A percentile compares a stretch with the other conserved stretches of the same genome.
phyloP scores from a whole-genome alignment of 2,329 filamentous ascomycete genomes.

The Bipolaris zeicola region DNA sequence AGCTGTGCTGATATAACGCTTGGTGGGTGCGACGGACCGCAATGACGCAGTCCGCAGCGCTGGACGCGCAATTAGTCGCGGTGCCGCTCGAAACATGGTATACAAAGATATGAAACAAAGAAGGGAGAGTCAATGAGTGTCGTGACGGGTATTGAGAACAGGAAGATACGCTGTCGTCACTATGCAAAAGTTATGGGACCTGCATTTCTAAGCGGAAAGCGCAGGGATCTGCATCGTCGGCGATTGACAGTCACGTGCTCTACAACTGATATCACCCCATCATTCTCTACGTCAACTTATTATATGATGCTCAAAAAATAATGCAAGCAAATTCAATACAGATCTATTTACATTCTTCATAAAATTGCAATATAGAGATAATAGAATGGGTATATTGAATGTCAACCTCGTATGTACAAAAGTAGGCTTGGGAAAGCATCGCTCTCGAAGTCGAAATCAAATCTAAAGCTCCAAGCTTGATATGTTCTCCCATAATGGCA shows the following conservation, averaged over 20 bases:
- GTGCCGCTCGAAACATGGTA: slow-evolving; percentile 60
- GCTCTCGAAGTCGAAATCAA: slow-evolving; percentile 13
- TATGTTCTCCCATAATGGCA: slow-evolving; percentile 11
- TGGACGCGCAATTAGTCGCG: slow-evolving; percentile 51
- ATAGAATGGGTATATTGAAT: slow-evolving; percentile 28
- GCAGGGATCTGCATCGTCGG: slow-evolving; percentile 14
- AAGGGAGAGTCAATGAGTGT: slow-evolving; percentile 25
- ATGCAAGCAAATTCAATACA: not conserved
- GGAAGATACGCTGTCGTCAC: slow-evolving; percentile 19
- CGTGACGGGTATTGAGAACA: slow-evolving; percentile 20
- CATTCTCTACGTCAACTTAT: not conserved
- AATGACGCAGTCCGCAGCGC: slow-evolving; percentile 43
- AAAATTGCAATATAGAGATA: not conserved
- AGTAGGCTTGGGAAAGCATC: slow-evolving; percentile 20
- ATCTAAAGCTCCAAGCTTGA: slow-evolving; percentile 23
- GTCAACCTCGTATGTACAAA: slow-evolving; percentile 32
- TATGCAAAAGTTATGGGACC: slow-evolving; percentile 26
- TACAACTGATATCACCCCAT: not conserved
- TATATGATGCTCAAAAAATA: not conserved
- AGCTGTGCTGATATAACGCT: slow-evolving; percentile 63
- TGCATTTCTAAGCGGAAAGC: slow-evolving; percentile 33
- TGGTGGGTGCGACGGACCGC: slow-evolving; percentile 45
- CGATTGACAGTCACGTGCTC: slow-evolving; percentile 12
- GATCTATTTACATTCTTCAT: too few relatives aligned
- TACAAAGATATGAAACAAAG: slow-evolving; percentile 23